These are phyloP conservation scores for Plasmodium yoelii DNA, from an alignment of 169 alveolate genomes.

Conservation along the genomic window DNA sequence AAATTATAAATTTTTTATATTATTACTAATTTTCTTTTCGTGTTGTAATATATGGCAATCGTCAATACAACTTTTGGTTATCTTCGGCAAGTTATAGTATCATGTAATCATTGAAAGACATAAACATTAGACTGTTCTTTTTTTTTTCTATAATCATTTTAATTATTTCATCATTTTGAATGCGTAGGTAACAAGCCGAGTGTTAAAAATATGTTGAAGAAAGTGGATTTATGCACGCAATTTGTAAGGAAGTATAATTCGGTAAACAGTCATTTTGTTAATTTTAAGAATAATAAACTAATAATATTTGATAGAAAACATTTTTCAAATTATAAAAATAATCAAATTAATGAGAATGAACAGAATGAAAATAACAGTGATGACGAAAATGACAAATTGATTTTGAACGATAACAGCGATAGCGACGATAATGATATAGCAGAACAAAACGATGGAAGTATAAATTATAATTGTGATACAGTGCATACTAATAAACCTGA, in stretches of 20 bases:
- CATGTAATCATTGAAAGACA: too few relatives aligned
- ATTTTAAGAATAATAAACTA: too few relatives aligned
- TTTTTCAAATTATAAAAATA: constrained; percentile 1
- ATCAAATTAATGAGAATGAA: not conserved
- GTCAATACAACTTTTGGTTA: too few relatives aligned
- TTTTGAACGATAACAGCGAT: constrained; percentile 29
- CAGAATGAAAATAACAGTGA: constrained; percentile 19
- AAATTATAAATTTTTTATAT: too few relatives aligned
- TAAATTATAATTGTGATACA: not conserved
- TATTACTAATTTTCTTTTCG: too few relatives aligned
- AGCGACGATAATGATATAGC: constrained; percentile 16
- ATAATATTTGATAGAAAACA: too few relatives aligned
- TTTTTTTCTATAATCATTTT: not conserved
- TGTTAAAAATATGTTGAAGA: not conserved
- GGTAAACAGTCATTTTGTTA: not conserved
- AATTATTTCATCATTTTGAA: not conserved
- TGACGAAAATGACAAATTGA: constrained; percentile 34
- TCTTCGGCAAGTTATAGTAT: too few relatives aligned
- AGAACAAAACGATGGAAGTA: not conserved
- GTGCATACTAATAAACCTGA: not conserved
- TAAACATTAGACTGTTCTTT: not conserved
- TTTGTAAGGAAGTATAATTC: constrained; percentile 9
- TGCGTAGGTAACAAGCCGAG: constrained; percentile 14
- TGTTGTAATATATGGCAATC: too few relatives aligned
- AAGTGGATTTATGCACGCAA: not conserved